Percentiles rank a stretch among this genome's conserved stretches.
Conservation (phyloP, 345 rosid genomes). For the Pelargonium nanum region DNA sequence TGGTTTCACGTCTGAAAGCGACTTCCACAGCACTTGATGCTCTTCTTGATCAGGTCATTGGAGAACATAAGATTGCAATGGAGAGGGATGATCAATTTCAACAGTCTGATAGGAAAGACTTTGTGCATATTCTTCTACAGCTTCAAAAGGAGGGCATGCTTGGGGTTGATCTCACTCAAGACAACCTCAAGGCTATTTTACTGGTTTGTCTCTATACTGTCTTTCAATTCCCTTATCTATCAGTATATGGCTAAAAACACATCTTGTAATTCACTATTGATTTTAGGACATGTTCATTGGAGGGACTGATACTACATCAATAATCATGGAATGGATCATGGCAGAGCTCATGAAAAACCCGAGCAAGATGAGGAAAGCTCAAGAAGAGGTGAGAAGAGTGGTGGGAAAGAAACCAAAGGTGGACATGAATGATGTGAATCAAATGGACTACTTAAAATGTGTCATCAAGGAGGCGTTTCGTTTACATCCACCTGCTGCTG, state of each 20-base stretch:
- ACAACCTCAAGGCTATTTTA: neutral
- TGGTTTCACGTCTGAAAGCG: neutral
- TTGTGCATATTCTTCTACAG: neutral
- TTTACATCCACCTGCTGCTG: slow-evolving; percentile 3
- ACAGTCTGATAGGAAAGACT: neutral
- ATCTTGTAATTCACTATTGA: neutral
- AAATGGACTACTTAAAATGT: neutral
- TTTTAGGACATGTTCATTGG: slow-evolving; percentile 14
- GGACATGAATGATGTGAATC: neutral
- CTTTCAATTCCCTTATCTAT: neutral
- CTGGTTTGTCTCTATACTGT: neutral
- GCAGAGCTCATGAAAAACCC: slow-evolving; percentile 13
- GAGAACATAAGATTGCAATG: neutral
- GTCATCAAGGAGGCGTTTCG: slow-evolving; percentile 6
- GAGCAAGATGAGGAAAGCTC: neutral
- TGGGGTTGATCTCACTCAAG: neutral
- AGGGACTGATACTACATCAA: slow-evolving; percentile 13
- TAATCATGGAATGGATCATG: slow-evolving; percentile 21
- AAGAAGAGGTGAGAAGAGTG: slow-evolving; percentile 8
- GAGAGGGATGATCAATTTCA: neutral
- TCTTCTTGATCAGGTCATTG: neutral
- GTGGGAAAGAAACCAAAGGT: neutral
- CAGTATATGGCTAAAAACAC: neutral
- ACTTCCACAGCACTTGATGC: neutral
- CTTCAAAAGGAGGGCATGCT: neutral